Conservation (phyloP, 169 alveolate species). For the Cryptosporidium muris region DNA sequence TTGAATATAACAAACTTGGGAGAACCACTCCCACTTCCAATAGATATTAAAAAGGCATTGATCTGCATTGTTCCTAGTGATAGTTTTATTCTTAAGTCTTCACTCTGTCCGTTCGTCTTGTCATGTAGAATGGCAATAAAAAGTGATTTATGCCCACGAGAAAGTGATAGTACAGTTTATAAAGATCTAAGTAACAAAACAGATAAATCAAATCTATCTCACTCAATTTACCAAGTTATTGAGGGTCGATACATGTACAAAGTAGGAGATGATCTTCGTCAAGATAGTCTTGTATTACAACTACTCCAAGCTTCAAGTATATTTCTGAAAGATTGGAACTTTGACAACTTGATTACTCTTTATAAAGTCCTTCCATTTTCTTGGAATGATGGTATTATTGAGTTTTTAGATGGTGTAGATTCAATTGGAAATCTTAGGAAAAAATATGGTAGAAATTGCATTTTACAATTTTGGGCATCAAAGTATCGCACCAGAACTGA, state of each 20-base stretch:
- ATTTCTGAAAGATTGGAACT: slow-evolving; percentile 88
- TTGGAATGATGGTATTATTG: slow-evolving; percentile 84
- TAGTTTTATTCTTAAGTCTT: slow-evolving; percentile 57
- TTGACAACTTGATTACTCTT: slow-evolving; percentile 86
- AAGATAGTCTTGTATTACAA: slow-evolving; percentile 92
- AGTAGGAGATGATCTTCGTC: slow-evolving; percentile 95
- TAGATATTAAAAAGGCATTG: slow-evolving; percentile 58
- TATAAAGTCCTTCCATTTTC: slow-evolving; percentile 86
- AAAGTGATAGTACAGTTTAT: background rate
- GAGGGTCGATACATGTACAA: slow-evolving; percentile 84
- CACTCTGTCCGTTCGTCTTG: slow-evolving; percentile 61
- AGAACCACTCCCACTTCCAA: slow-evolving; percentile 51
- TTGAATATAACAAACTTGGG: slow-evolving; percentile 50
- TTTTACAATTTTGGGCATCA: slow-evolving; percentile 71
- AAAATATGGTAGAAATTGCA: slow-evolving; percentile 73
- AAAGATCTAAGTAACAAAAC: background rate
- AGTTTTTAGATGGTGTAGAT: slow-evolving; percentile 77
- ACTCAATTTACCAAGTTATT: slow-evolving; percentile 62
- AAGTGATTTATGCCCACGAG: slow-evolving; percentile 1
- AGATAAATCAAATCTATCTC: slow-evolving; percentile 51
- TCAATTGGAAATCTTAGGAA: slow-evolving; percentile 71
- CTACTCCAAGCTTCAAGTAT: slow-evolving; percentile 86
- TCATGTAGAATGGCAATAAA: slow-evolving; percentile 63
- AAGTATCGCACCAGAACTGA: slow-evolving; percentile 40
- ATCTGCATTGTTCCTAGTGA: slow-evolving; percentile 60